Evolutionary conservation across 2,329 filamentous ascomycete genomes (phyloP).

Genomic region (Pestalotiopsis sp.): DNA sequence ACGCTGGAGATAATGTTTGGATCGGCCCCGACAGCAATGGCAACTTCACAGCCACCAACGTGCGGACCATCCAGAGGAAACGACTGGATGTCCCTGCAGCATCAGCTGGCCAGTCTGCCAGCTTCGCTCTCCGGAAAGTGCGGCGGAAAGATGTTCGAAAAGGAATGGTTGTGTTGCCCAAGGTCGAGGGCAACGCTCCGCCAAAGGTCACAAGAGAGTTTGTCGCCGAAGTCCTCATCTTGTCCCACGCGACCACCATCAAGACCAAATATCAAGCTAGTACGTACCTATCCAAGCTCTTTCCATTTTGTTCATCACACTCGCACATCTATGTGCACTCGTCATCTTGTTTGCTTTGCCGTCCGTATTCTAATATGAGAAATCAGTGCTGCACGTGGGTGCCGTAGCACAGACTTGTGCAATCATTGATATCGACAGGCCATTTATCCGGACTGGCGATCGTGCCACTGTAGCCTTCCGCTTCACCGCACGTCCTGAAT

Average conservation of each 20-base stretch:
- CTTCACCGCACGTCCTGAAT: constrained; percentile 94
- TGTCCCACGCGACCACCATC: constrained; percentile 96
- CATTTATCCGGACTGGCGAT: constrained; percentile 92
- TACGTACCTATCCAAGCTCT: not conserved
- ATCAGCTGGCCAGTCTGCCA: constrained; percentile 89
- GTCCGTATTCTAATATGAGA: not conserved
- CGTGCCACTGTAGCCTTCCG: constrained; percentile 92
- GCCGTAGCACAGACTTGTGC: constrained; percentile 94
- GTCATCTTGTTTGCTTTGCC: not conserved
- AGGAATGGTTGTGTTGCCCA: constrained; percentile 95
- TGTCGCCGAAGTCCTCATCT: constrained; percentile 85
- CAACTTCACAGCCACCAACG: constrained; percentile 83
- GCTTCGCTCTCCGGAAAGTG: constrained; percentile 86
- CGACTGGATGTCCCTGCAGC: constrained; percentile 85
- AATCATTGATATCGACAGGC: constrained; percentile 97
- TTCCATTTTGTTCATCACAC: not conserved
- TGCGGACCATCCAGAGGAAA: constrained; percentile 94
- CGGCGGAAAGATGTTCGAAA: constrained; percentile 92
- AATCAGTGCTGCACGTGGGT: constrained; percentile 81
- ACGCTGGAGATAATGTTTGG: constrained; percentile 86
- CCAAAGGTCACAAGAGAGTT: constrained; percentile 78
- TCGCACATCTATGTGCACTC: not conserved
- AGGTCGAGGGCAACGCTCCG: constrained; percentile 70
- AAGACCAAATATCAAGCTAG: constrained; percentile 94
- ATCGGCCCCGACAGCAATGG: constrained; percentile 90